These are phyloP conservation scores for Cerrena zonata DNA, from an alignment of 1,284 basidiomycete genomes.

Conservation along the genomic window DNA sequence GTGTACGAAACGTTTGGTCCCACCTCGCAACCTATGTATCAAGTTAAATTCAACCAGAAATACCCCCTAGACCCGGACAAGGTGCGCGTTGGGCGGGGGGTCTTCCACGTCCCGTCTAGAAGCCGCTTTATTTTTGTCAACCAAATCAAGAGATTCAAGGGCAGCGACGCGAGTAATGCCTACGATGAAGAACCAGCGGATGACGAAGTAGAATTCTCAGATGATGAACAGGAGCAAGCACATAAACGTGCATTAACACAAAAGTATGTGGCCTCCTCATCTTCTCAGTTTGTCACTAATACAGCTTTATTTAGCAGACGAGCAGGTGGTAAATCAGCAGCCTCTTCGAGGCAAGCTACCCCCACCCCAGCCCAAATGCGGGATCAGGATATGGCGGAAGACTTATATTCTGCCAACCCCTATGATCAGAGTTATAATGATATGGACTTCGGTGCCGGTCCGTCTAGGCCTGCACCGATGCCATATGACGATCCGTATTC, in stretches of 20 bases:
- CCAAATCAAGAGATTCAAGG: conserved; percentile 60
- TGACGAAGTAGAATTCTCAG: conserved; percentile 83
- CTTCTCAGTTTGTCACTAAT: neutral
- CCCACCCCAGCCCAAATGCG: conserved; percentile 48
- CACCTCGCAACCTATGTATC: conserved; percentile 78
- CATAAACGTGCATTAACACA: conserved; percentile 52
- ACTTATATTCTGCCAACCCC: conserved; percentile 46
- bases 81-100: conserved; percentile 48
- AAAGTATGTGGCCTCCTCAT: conserved; percentile 35
- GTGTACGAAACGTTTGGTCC: conserved; percentile 89
- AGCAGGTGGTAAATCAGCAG: conserved; percentile 43
- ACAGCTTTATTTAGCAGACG: conserved; percentile 41
- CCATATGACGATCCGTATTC: conserved; percentile 77
- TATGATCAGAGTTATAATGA: conserved; percentile 62
- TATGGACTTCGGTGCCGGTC: conserved; percentile 47
- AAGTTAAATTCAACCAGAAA: conserved; percentile 61
- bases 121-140: conserved; percentile 76
- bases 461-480: conserved; percentile 55
- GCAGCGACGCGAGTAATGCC: conserved; percentile 88
- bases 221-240: conserved; percentile 80
- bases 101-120: conserved; percentile 73
- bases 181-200: conserved; percentile 85
- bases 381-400: conserved; percentile 48
- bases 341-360: conserved; percentile 50
- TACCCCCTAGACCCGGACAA: conserved; percentile 54